Base-by-base conservation (phyloP, 2,329 filamentous ascomycete species). In the Pseudonectria buxi region DNA sequence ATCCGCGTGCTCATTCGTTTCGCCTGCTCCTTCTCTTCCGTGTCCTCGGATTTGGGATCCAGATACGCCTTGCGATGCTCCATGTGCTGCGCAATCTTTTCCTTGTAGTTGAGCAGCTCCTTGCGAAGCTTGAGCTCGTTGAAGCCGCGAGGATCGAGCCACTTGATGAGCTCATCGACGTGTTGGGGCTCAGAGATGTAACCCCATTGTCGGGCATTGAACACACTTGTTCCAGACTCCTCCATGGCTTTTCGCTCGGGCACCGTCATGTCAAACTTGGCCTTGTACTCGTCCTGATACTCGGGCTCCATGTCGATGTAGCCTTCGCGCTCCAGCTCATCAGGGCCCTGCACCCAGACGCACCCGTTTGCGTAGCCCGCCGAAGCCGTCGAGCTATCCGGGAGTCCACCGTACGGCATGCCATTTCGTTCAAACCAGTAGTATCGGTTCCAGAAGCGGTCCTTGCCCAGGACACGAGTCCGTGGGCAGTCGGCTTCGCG, bases 391-490 rank as follows among this genome's bases (percentile, higher is more conserved):
- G 89, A 95, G 59, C 87, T 94, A 45, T 76, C 78, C 0, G 89
- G 89, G 36, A 95, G 71, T 4, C 92, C 92, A 24, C 75, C 87
- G 53, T 90, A 95, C 0, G 92, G 92, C 89, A 96, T 96, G 15
- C 89, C 92, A 54, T 96, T 98, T 44, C 90, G 83, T 63, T 98
- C 92, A 59, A 96, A 95, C 90, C 92, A 98, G 69, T 94, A 96
- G 63, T 96, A 98, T 35, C 90, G 79, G 62, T 98, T 96, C 80
- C 90, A 95, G 69, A 95, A 98, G 29, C 92, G 80, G 62, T 98
- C 92, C 58, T 92, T 90, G 41, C 92, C 92, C 16, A 98, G 71
- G 13, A 90, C 80, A 44, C 86, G 81, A 13, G 89, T 95, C 43
- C 92, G 82, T 25, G 89, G 86, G 51, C 90, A 95, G 60, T 95